A percentile compares a stretch with the other conserved stretches of the same genome.
Evolutionary conservation across 106 monocot species (phyloP).

Genomic region (Allium cepa): DNA sequence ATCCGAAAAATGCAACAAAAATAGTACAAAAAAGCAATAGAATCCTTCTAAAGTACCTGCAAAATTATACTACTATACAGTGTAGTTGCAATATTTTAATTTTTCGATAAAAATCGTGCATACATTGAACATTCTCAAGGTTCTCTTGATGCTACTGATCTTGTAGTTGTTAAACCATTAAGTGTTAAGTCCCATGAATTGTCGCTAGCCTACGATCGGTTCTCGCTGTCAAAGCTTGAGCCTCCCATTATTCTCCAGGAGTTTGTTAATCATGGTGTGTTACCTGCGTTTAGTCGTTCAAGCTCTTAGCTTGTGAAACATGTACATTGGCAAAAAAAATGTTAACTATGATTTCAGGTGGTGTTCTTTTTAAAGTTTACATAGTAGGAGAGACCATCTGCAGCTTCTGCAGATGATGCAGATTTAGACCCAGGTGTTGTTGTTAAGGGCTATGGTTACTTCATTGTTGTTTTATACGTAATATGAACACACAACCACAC

Average conservation of each 20-base stretch:
- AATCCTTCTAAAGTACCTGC: too few species aligned
- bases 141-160: background rate
- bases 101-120: too few species aligned
- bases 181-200: slow-evolving; percentile 79
- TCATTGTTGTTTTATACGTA: too few species aligned
- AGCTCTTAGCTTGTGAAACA: background rate
- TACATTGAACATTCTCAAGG: too few species aligned
- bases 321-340: background rate
- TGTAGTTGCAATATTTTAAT: too few species aligned
- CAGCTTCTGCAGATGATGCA: slow-evolving; percentile 85
- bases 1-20: too few species aligned
- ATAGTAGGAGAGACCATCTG: slow-evolving; percentile 85
- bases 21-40: too few species aligned
- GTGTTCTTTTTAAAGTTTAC: slow-evolving; percentile 87
- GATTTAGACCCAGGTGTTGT: slow-evolving; percentile 68
- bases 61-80: too few species aligned
- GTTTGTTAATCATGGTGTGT: slow-evolving; percentile 89
- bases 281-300: background rate
- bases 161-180: slow-evolving; percentile 84
- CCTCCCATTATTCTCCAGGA: slow-evolving; percentile 92
- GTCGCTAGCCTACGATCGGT: slow-evolving; percentile 70
- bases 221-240: slow-evolving; percentile 73
- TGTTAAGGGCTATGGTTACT: slow-evolving; percentile 26
- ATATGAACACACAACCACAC: too few species aligned
- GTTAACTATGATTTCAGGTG: slow-evolving; percentile 32